Evolutionary conservation across 1,139 yeast genomes (phyloP), one percentile per base, ranked within the genome.

Genomic region (Scheffersomyces segobiensis): DNA sequence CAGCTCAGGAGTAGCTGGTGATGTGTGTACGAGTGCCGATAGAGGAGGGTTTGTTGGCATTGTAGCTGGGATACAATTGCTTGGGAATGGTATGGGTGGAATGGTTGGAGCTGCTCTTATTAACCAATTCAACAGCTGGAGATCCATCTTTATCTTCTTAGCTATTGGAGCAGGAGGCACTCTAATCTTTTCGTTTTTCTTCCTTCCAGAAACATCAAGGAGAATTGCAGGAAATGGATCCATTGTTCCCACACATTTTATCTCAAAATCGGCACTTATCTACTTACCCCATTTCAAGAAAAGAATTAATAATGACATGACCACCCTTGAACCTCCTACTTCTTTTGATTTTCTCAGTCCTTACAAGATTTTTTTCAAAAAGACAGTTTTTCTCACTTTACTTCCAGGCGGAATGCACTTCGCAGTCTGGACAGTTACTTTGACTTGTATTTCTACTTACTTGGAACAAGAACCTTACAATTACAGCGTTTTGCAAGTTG

Each of bases 81-180:
- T 75, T 5, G 82, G 82, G 0, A 76, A 76, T 59, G 81, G 80
- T 1, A 69, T 78, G 59, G 82, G 81, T 3, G 77, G 79, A 1
- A 61, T 78, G n/a, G 61, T 78, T 3, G 82, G 82, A 1, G 78
- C 81, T 1, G 77, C 71, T 0, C 63, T 78, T 18, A 67, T 77
- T 2, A 59, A 65, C 55, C 65, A 65, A 39, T 78, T 71, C 60
- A 61, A 67, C 39, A 61, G 70, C 7, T 78, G 82, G 82, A 67
- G 81, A 65, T 71, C 79, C 7, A 75, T 78, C 3, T 78, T 78
- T 60, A 60, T 72, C 4, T 78, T 78, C 60, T 63, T 75, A 47
- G 76, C 81, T 3, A 75, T 77, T 50, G 79, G 80, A 5, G 72
- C 76, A 46, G 81, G 79, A 7, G 67, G 61, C 1, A 72, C 79